Conservation (phyloP, 129 eudicot genomes). For the Kitagawia praeruptora region DNA sequence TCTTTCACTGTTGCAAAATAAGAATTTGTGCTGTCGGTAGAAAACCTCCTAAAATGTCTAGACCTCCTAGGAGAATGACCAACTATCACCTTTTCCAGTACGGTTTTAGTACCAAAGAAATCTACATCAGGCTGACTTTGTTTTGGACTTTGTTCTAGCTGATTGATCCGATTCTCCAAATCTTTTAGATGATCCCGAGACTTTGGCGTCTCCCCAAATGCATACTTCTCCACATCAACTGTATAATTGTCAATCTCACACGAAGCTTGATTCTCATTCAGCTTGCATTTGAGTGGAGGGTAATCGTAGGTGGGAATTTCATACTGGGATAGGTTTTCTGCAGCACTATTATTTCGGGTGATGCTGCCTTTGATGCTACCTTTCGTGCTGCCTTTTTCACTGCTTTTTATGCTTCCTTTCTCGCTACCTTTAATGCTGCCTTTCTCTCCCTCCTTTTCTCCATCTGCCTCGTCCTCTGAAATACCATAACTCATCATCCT, state of each 20-base stretch:
- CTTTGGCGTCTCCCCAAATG: constrained; percentile 73
- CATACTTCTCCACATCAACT: constrained; percentile 69
- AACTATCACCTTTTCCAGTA: constrained; percentile 71
- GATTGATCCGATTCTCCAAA: constrained; percentile 63
- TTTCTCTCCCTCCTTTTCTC: constrained; percentile 38
- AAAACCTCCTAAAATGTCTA: constrained; percentile 51
- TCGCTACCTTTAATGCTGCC: constrained; percentile 35
- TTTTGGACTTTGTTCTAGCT: constrained; percentile 55
- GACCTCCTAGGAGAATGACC: constrained; percentile 63
- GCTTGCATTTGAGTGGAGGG: constrained; percentile 71
- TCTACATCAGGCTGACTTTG: constrained; percentile 50
- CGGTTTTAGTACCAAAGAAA: constrained; percentile 23
- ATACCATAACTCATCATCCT: constrained; percentile 86
- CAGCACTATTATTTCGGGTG: constrained; percentile 39
- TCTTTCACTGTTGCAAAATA: constrained; percentile 39
- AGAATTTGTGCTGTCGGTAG: constrained; percentile 44
- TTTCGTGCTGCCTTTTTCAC: constrained; percentile 40
- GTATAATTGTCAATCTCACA: constrained; percentile 37
- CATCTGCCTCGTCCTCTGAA: constrained; percentile 71
- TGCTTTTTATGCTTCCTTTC: constrained; percentile 26
- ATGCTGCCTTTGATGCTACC: constrained; percentile 17
- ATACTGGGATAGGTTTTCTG: constrained; percentile 23
- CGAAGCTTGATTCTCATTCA: constrained; percentile 46
- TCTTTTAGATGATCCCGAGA: constrained; percentile 50
- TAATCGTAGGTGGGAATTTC: constrained; percentile 47